Evolutionary conservation across 2,329 filamentous ascomycete genomes (phyloP), one percentile per base, ranked within the genome.

Genomic region (Botrytis byssoidea): DNA sequence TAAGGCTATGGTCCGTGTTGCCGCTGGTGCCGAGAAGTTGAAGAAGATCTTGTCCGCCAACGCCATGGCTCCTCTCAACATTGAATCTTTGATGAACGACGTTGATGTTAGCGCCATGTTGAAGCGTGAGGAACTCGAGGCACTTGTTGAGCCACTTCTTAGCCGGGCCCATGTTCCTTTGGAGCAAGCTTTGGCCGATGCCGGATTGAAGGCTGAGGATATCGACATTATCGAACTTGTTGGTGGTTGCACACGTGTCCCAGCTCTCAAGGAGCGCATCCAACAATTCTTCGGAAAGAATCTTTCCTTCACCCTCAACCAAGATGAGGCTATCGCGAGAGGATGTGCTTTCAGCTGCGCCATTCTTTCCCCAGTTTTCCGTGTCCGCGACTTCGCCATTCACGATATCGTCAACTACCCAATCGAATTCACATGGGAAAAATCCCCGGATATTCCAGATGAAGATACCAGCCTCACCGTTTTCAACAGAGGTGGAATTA

Each of bases 21-120:
- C 93, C 60, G 91, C 94, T 75, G 94, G 93, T 73, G 94, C 95
- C 72, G 96, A 99, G 88, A 98, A 97, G 89, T 86, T 97, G 82
- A 99, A 99, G 91, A 98, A 98, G 90, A 91, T 98, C 73, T 87
- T 99, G 73, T 98, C 95, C 51, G 96, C 96, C 82, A 98, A 98
- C 86, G 92, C 95, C 79, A 89, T 92, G 81, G 94, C 95, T 29
- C 94, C 95, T 68, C 85, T 99, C 83, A 98, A 95, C 88, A 97
- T 99, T 81, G 96, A 99, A 87, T 98, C 95, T 51, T 87, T 99
- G 79, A 98, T 99, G 95, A 97, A 98, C 84, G 96, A 99, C 83
- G 87, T 97, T 75, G 96, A 99, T 83, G 96, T 97, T 55, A 90
- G 89, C 71, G 87, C 92, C 75, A 92, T 97, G 88, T 88, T 99